A percentile compares a stretch with the other conserved stretches of the same genome.
Evolutionary conservation across 2,329 filamentous ascomycete genomes (phyloP).

Genomic region (Fusarium devonianum): DNA sequence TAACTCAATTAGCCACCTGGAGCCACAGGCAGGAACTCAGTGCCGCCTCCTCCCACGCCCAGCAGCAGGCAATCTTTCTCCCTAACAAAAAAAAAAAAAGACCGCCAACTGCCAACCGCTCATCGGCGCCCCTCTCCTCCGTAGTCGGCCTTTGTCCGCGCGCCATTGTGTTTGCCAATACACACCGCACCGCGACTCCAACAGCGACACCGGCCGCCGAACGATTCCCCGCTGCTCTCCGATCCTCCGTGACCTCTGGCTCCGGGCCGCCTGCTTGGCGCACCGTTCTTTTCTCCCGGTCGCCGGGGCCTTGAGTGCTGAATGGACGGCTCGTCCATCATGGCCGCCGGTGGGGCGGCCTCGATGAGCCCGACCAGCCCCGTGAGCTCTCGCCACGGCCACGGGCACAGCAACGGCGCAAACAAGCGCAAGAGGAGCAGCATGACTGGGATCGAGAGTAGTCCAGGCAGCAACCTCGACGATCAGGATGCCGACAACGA

Average conservation of each 20-base stretch:
- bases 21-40: conserved; percentile 14
- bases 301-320: conserved; percentile 39
- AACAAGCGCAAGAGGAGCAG: conserved; percentile 67
- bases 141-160: conserved; percentile 45
- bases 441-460: conserved; percentile 62
- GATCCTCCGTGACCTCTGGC: conserved; percentile 23
- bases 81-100: conserved; percentile 34
- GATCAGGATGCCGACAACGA: conserved; percentile 66
- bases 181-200: conserved; percentile 35
- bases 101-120: conserved; percentile 27
- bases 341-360: conserved; percentile 55
- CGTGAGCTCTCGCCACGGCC: conserved; percentile 57
- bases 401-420: conserved; percentile 50
- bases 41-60: conserved; percentile 28
- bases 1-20: conserved; percentile 25
- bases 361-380: conserved; percentile 64
- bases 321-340: conserved; percentile 59
- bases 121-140: conserved; percentile 40
- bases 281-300: conserved; percentile 25
- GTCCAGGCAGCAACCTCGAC: conserved; percentile 61
- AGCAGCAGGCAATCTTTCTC: conserved; percentile 36
- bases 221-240: conserved; percentile 14
- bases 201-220: conserved; percentile 41
- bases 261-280: conserved; percentile 22
- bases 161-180: conserved; percentile 34